phyloP scores from a whole-genome alignment of 805 yeast genomes.

The Pichia phayaonensis region DNA sequence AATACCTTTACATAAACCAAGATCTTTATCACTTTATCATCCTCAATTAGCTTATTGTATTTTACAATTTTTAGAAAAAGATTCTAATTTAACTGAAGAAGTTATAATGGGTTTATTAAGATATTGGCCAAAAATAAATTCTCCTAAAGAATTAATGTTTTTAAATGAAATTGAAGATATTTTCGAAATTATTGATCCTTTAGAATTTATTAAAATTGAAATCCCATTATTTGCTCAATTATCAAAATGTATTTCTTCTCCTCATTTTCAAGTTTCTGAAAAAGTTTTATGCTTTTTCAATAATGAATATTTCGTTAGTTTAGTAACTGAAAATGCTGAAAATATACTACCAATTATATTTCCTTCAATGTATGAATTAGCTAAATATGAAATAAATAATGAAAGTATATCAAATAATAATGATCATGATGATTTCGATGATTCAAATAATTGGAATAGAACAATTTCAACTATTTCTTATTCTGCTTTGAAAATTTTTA shows the following conservation, averaged over 20 bases:
- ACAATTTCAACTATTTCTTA: slow-evolving; percentile 87
- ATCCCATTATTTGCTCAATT: slow-evolving; percentile 91
- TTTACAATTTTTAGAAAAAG: slow-evolving; percentile 93
- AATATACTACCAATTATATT: slow-evolving; percentile 88
- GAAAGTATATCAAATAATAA: slow-evolving; percentile 2
- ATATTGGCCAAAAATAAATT: slow-evolving; percentile 94
- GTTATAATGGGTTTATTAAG: slow-evolving; percentile 90
- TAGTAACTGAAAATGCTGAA: slow-evolving; percentile 89
- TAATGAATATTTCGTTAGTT: slow-evolving; percentile 83
- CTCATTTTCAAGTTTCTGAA: slow-evolving; percentile 96
- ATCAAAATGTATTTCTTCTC: slow-evolving; percentile 86
- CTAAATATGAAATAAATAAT: slow-evolving; percentile 33
- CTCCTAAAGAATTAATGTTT: slow-evolving; percentile 94
- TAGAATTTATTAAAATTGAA: slow-evolving; percentile 84
- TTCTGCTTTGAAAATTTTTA: slow-evolving; percentile 82
- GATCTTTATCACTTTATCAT: slow-evolving; percentile 82
- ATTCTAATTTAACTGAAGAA: slow-evolving; percentile 85
- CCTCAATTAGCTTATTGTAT: slow-evolving; percentile 97
- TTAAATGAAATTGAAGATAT: slow-evolving; percentile 94
- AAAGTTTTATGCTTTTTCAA: slow-evolving; percentile 91
- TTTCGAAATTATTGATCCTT: slow-evolving; percentile 91
- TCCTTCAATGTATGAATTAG: slow-evolving; percentile 80
- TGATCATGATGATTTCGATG: slow-evolving; percentile 34
- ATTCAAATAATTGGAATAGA: slow-evolving; percentile 75
- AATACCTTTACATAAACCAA: slow-evolving; percentile 87